phyloP scores from a whole-genome alignment of 148 eudicot genomes.

The Vaccinium vitisidaea region DNA sequence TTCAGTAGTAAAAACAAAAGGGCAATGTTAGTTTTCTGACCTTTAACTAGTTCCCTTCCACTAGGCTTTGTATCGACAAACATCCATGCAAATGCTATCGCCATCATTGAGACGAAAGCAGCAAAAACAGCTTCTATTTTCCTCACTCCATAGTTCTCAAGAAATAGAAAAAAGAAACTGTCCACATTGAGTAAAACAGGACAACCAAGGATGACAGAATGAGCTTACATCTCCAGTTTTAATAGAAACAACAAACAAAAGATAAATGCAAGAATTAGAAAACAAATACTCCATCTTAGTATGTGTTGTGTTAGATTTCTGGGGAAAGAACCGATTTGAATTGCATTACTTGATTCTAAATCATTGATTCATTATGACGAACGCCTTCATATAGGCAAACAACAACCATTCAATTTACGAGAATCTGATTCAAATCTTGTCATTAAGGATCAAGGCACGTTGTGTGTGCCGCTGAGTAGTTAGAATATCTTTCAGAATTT shows the following conservation, averaged over 20 bases:
- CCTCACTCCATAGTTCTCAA: constrained; percentile 87
- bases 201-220: not conserved
- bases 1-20: not conserved
- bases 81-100: constrained; percentile 83
- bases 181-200: constrained; percentile 11
- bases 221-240: not conserved
- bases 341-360: too few species aligned
- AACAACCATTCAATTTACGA: too few species aligned
- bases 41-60: constrained; percentile 56
- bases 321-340: not conserved
- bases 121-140: constrained; percentile 88
- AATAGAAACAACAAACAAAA: not conserved
- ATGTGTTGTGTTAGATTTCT: not conserved
- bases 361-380: too few species aligned
- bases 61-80: constrained; percentile 75
- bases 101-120: constrained; percentile 71
- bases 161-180: constrained; percentile 78
- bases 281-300: not conserved
- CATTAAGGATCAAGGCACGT: too few species aligned
- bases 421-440: too few species aligned
- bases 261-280: not conserved
- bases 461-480: too few species aligned
- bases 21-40: constrained; percentile 27
- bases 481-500: too few species aligned
- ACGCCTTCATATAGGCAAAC: too few species aligned